Evolutionary conservation across 1,284 basidiomycete species (phyloP).

Genomic region (Taiwanofungus camphoratus): DNA sequence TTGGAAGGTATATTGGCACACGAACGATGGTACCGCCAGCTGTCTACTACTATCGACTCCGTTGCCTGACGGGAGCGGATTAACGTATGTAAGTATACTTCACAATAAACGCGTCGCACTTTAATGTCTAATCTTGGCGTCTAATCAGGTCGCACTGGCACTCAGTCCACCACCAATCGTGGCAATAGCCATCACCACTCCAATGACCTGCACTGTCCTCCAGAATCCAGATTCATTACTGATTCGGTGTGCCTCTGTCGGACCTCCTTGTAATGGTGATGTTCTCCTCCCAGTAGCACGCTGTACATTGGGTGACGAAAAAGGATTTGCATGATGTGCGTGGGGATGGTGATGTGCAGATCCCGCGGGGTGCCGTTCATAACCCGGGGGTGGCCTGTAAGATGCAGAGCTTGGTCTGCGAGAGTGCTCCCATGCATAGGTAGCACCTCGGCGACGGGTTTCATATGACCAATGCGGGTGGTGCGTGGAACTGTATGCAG

Average conservation of each 20-base stretch:
- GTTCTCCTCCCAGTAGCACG: conserved; percentile 24
- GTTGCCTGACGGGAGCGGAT: too few relatives aligned
- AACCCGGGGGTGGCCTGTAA: conserved; percentile 15
- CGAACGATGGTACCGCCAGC: too few relatives aligned
- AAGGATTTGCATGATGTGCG: conserved; percentile 21
- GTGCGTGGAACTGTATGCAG: conserved; percentile 14
- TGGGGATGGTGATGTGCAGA: conserved; percentile 12
- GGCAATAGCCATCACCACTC: conserved; percentile 28
- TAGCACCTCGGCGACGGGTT: conserved; percentile 30
- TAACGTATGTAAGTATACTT: too few relatives aligned
- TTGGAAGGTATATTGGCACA: too few relatives aligned
- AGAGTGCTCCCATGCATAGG: conserved; percentile 35
- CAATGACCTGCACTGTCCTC: conserved; percentile 28
- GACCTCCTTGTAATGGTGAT: conserved; percentile 15
- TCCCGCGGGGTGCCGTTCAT: conserved; percentile 13
- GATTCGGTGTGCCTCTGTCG: conserved; percentile 22
- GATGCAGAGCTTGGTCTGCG: conserved; percentile 17
- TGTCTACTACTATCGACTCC: too few relatives aligned
- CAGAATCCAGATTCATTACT: conserved; percentile 24
- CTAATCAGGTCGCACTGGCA: conserved; percentile 9
- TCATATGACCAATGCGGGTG: conserved; percentile 21
- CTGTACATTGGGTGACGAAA: conserved; percentile 25
- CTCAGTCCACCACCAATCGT: conserved; percentile 24
- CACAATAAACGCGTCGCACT: too few relatives aligned
- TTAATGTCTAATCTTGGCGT: too few relatives aligned